Conservation (phyloP, 202 grass and related monocot genomes). For the Brachypodium distachyon region DNA sequence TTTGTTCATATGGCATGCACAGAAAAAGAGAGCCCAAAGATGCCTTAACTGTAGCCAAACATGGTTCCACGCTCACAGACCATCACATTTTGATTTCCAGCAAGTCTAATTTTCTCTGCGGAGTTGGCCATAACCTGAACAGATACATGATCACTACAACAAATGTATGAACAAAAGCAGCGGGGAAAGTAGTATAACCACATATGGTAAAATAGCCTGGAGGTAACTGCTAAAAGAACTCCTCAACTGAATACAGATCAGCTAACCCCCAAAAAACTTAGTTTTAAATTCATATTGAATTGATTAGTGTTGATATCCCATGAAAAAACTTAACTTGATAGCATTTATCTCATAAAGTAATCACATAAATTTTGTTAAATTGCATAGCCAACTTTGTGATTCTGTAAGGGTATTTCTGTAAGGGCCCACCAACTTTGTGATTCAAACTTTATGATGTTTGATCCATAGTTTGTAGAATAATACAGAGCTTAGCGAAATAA, state of each 20-base stretch:
- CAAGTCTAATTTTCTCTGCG: constrained; percentile 87
- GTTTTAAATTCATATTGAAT: too few species aligned
- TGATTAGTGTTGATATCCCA: too few species aligned
- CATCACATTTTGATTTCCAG: constrained; percentile 94
- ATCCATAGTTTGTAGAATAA: background rate
- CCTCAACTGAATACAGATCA: background rate
- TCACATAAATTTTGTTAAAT: background rate
- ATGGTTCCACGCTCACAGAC: constrained; percentile 96
- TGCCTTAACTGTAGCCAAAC: constrained; percentile 91
- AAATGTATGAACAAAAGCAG: background rate
- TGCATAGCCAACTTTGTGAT: background rate
- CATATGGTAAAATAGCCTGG: background rate
- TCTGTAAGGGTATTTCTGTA: too few species aligned
- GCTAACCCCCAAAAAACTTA: too few species aligned
- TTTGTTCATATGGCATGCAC: background rate
- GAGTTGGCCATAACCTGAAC: constrained; percentile 75
- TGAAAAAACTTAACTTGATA: too few species aligned
- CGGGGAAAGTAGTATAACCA: background rate
- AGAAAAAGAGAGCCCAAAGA: constrained; percentile 11
- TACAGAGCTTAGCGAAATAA: background rate
- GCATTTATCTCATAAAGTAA: background rate
- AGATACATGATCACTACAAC: constrained; percentile 4
- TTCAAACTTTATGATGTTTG: background rate
- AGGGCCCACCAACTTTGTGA: background rate
- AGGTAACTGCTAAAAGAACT: background rate